A percentile compares a stretch with the other conserved stretches of the same genome.
These are phyloP conservation scores for Patellifolia procumbens DNA, from an alignment of 179 eudicot genomes.

Conservation along the genomic window DNA sequence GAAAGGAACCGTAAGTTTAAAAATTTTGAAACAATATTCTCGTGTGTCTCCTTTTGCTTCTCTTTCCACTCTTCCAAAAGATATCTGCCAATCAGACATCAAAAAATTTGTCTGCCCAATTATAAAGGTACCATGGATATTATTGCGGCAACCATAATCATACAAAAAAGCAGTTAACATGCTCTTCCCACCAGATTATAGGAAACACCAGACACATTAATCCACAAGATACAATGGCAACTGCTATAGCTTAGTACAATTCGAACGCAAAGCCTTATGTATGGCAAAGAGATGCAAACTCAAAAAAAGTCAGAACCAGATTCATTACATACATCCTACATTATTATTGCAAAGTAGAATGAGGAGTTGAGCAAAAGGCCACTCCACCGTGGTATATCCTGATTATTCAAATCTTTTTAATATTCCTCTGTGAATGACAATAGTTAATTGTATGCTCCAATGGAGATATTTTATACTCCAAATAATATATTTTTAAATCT, in stretches of 20 bases:
- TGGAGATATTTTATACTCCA: too few species aligned
- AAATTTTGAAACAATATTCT: slow-evolving; percentile 63
- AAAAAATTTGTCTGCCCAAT: background rate
- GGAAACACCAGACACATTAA: background rate
- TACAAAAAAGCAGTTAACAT: background rate
- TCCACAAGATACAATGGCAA: too few species aligned
- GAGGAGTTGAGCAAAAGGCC: too few species aligned
- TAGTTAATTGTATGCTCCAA: too few species aligned
- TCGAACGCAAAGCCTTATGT: background rate
- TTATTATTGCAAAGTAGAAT: too few species aligned
- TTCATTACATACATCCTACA: background rate
- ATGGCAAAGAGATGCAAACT: background rate
- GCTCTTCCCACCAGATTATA: background rate
- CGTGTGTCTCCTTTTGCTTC: slow-evolving; percentile 65
- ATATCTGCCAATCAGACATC: slow-evolving; percentile 53
- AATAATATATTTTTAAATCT: too few species aligned
- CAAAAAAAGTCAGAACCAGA: background rate
- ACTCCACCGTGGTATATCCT: too few species aligned
- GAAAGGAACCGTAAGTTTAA: slow-evolving; percentile 70
- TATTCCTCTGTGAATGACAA: too few species aligned
- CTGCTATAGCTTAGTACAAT: too few species aligned
- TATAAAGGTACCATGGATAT: slow-evolving; percentile 15
- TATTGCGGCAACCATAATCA: background rate
- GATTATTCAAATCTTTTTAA: too few species aligned
- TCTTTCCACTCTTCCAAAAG: slow-evolving; percentile 98